Evolutionary conservation across 2,329 filamentous ascomycete species (phyloP).

Genomic region (Geosmithia putterillii): DNA sequence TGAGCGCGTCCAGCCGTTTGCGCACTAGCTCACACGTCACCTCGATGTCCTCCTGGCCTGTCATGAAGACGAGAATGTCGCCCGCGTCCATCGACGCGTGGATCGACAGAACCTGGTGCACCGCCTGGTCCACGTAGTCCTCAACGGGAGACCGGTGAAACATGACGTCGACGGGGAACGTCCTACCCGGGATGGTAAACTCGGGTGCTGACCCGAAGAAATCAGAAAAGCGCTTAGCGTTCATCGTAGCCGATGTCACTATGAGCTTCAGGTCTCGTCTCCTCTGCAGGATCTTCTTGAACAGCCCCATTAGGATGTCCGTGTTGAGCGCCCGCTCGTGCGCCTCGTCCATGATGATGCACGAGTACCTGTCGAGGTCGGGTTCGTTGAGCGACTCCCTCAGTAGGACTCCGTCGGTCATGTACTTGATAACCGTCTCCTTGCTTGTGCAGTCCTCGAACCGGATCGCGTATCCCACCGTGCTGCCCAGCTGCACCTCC

Average conservation of each 20-base stretch:
- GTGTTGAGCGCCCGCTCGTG: constrained; percentile 95
- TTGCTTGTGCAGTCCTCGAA: constrained; percentile 98
- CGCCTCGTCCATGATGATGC: constrained; percentile 98
- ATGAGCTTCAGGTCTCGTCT: constrained; percentile 90
- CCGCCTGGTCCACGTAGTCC: constrained; percentile 93
- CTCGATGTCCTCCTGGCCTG: constrained; percentile 96
- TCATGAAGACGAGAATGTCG: constrained; percentile 98
- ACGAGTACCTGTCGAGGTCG: constrained; percentile 91
- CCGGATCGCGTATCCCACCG: constrained; percentile 92
- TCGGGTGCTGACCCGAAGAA: constrained; percentile 96
- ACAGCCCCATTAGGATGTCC: constrained; percentile 90
- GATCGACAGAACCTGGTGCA: constrained; percentile 90
- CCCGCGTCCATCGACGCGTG: constrained; percentile 89
- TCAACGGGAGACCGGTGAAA: constrained; percentile 91
- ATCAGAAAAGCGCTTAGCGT: constrained; percentile 86
- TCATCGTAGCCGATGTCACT: constrained; percentile 98
- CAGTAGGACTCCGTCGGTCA: constrained; percentile 93
- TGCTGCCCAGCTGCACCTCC: constrained; percentile 78
- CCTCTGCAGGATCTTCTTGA: constrained; percentile 90
- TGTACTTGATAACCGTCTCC: constrained; percentile 94
- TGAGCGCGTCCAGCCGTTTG: constrained; percentile 76
- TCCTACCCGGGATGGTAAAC: constrained; percentile 90
- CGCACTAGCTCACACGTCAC: constrained; percentile 88
- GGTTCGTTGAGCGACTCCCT: constrained; percentile 87
- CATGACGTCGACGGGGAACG: constrained; percentile 94